phyloP scores from a whole-genome alignment of 2,329 filamentous ascomycete genomes.

The Aspergillus sclerotialis region DNA sequence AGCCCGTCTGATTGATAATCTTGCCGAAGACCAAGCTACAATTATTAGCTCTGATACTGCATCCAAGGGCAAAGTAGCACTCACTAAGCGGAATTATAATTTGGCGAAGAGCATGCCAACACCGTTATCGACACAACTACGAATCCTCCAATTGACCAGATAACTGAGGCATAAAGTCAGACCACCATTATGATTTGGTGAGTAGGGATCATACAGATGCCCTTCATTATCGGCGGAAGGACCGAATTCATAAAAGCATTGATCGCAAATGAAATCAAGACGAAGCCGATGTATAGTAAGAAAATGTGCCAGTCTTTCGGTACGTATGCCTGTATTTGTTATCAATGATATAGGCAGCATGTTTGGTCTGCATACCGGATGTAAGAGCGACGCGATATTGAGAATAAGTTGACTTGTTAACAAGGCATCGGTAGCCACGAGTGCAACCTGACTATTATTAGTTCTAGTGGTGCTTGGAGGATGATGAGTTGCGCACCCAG shows the following conservation, averaged over 20 bases:
- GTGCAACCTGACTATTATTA: neutral
- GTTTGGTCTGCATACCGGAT: neutral
- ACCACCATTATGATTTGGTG: neutral
- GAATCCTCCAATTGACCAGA: neutral
- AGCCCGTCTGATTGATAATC: neutral
- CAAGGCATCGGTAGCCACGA: neutral
- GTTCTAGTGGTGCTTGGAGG: neutral
- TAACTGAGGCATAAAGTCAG: neutral
- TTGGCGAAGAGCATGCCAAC: neutral
- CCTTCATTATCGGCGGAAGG: neutral
- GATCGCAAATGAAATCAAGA: neutral
- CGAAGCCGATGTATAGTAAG: neutral
- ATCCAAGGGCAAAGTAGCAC: neutral
- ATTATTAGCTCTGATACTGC: neutral
- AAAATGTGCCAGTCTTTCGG: neutral
- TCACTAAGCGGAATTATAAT: neutral
- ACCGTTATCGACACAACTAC: neutral
- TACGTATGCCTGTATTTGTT: neutral
- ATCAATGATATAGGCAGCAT: neutral
- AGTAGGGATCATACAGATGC: neutral
- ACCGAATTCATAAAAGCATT: neutral
- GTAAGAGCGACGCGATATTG: neutral
- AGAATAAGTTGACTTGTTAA: neutral
- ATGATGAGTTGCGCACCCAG: neutral
- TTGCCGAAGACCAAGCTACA: neutral